Base-by-base conservation (phyloP, 106 monocot species). In the Dendrobium nobile region DNA sequence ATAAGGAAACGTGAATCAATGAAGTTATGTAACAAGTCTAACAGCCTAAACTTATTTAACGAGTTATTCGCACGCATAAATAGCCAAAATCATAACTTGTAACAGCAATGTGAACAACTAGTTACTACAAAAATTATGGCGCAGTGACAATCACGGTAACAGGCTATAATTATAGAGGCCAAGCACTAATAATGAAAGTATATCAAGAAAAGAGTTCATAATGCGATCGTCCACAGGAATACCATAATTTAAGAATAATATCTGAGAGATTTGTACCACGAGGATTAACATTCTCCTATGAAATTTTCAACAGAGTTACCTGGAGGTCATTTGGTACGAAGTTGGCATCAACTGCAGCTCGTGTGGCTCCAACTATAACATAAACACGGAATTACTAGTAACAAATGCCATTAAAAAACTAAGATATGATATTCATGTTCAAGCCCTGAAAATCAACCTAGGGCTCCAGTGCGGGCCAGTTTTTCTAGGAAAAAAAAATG, bases 271-370 rank as follows among this genome's bases (percentile, higher is more conserved):
- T 70, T 70, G 22, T 70, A 70, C 67, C 67, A 70, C 9, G 16
- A 70, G 15, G 4, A 70, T 70, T 37, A 37, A 65, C 8, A 70
- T 70, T 33, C 16, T 70, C 37, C 33, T 70, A 70, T 70, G 26
- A 70, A 70, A 16, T 70, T 70, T 9, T 41, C 43, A 74, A 48
- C 48, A 76, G n/a, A 15, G 9, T 81, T 89, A 92, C 98, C 95
- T 98, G 98, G 65, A 98, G 98, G 22, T 98, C 98, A 87, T 98
- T 98, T 22, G 89, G 88, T 65, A 98, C 95, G 87, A 91, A 98
- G 75, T 91, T 95, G 75, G 95, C 92, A 89, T 98, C 98, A 65
- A 98, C 98, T 79, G 95, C 98, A 85, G 98, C 98, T 79, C 98
- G 90, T 77, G 92, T 95, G 78, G 98, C 98, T 64, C 98, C 98